phyloP scores from a whole-genome alignment of 176 grass and related monocot species.

The Bromus sterilis region DNA sequence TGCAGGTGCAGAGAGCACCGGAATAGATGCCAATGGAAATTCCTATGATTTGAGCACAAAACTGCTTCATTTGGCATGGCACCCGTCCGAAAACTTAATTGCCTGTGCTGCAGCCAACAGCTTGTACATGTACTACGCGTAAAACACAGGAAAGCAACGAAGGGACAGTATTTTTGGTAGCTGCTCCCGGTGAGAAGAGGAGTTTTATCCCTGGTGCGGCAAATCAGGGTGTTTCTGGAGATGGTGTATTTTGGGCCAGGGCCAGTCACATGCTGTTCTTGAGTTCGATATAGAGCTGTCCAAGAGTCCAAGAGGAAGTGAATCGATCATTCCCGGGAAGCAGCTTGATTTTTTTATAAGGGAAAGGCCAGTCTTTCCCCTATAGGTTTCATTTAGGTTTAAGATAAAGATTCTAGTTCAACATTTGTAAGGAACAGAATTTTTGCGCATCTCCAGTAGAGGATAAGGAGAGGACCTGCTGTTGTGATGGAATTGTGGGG shows the following conservation, averaged over 20 bases:
- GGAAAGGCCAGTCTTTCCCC: conserved; percentile 48
- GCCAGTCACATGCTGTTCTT: conserved; percentile 43
- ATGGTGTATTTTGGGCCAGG: conserved; percentile 34
- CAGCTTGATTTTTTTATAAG: conserved; percentile 49
- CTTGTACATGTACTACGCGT: conserved; percentile 97
- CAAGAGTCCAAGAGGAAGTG: conserved; percentile 88
- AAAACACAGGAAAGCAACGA: conserved; percentile 28
- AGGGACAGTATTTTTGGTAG: conserved; percentile 29
- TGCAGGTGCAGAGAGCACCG: conserved; percentile 51
- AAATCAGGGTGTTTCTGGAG: conserved; percentile 23
- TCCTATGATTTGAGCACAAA: conserved; percentile 73
- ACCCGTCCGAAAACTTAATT: conserved; percentile 78
- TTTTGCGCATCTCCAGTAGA: conserved; percentile 24
- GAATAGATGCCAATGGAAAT: conserved; percentile 69
- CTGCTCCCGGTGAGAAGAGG: conserved; percentile 32
- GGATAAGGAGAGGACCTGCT: conserved; percentile 20
- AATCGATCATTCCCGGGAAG: conserved; percentile 89
- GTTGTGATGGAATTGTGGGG: conserved; percentile 31
- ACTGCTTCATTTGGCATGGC: conserved; percentile 96
- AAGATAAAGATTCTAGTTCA: conserved; percentile 49
- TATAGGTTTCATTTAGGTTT: conserved; percentile 71
- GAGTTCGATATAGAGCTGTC: conserved; percentile 62
- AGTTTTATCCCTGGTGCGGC: conserved; percentile 40
- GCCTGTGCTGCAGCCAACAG: conserved; percentile 91
- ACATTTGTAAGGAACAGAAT: conserved; percentile 20